Conservation (phyloP, 805 yeast species). For the Priceomyces carsonii region DNA sequence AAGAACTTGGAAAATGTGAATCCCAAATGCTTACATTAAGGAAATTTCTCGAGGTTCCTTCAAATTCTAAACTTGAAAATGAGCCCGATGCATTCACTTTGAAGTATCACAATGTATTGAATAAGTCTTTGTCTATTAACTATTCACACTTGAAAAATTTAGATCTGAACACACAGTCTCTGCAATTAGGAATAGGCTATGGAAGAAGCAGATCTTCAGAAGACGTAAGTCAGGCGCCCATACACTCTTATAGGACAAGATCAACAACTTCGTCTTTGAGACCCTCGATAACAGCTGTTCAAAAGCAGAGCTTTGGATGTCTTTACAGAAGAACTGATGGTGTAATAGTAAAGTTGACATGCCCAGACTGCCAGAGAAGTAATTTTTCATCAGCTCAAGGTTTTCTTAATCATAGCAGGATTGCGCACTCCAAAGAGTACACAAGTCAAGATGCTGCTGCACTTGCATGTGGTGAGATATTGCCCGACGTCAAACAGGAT, state of each 20-base stretch:
- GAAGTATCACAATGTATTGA: constrained; percentile 40
- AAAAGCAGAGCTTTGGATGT: constrained; percentile 41
- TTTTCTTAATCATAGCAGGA: constrained; percentile 72
- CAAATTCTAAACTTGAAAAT: constrained; percentile 36
- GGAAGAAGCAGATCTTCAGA: constrained; percentile 2
- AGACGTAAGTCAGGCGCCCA: constrained; percentile 8
- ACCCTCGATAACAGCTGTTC: constrained; percentile 43
- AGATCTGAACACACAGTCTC: constrained; percentile 1
- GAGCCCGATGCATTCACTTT: constrained; percentile 48
- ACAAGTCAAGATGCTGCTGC: constrained; percentile 78
- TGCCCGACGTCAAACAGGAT: constrained; percentile 58
- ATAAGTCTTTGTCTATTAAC: constrained; percentile 31
- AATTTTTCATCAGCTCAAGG: constrained; percentile 83
- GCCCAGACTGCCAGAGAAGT: constrained; percentile 65
- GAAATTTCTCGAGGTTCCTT: constrained; percentile 43
- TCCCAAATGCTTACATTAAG: constrained; percentile 56
- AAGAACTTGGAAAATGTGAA: constrained; percentile 58
- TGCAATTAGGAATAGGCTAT: background rate
- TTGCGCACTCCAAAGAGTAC: constrained; percentile 71
- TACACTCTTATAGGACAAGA: constrained; percentile 45
- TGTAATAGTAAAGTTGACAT: constrained; percentile 62
- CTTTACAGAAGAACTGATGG: constrained; percentile 72
- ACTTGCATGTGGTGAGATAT: constrained; percentile 57
- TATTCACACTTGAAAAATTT: constrained; percentile 21
- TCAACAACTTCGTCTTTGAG: constrained; percentile 55